Evolutionary conservation across 768 basidiomycete genomes (phyloP), one percentile per base, ranked within the genome.

Genomic region (Suillus placidus): DNA sequence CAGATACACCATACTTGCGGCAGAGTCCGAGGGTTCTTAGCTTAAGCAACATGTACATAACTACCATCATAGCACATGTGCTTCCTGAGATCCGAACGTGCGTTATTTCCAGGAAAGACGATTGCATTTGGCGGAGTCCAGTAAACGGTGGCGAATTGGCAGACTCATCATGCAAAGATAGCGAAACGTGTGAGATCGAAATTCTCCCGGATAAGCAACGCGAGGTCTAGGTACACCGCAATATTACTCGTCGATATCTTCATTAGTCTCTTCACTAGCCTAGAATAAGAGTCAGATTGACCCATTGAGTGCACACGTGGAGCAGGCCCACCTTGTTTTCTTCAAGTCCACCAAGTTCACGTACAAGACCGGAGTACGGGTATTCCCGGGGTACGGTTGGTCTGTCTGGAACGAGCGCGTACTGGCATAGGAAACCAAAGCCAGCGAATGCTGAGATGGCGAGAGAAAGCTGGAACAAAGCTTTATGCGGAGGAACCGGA

Each of bases 281-380:
- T 82, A 65, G 47, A 35, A 58, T 23, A 63, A 3, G 40, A 32
- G 52, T 61, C 57, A 62, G 60, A 45, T 38, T 34, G 10, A 30
- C 47, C 38, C 30, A 38, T 61, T 26, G 30, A 38, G 23, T 20
- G 7, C 9, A 63, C 56, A 63, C 52, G 55, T 60, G 30, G 35
- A 32, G 12, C 7, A 57, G 45, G 72, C 84, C 18, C 64, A 92
- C 93, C 85, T 91, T 91, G 76, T 91, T 93, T 71, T 85, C 88
- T 68, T 91, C 87, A 64, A 90, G 68, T 14, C 93, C 92, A 23
- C 93, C 93, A 10, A 95, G 84, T 75, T 94, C 93, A 64, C 77
- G 83, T 42, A 89, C 86, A 40, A 95, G 82, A 8, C 93, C 93
- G 60, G 83, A 82, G 72, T 82, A 93, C 2, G 93, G 93, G 71